A percentile compares a stretch with the other conserved stretches of the same genome.
These are phyloP conservation scores for Pleodorina starrii DNA, from an alignment of 139 green algal species.

Conservation along the genomic window DNA sequence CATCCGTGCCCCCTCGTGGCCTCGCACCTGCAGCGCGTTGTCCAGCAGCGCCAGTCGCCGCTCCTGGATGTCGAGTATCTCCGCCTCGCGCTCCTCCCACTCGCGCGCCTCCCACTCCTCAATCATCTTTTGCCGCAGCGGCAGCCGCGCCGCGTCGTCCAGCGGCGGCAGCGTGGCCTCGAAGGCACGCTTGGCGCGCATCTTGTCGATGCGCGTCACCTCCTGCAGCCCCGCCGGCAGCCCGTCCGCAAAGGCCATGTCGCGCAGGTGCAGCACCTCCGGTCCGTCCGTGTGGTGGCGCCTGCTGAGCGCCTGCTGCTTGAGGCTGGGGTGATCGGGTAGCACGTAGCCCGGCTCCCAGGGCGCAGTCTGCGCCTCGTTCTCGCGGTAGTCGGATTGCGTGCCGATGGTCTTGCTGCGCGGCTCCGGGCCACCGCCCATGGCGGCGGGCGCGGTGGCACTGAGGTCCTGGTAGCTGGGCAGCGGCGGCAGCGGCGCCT, in stretches of 20 bases:
- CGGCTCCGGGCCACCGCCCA: neutral
- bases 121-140: slow-evolving; percentile 81
- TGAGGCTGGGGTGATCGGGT: slow-evolving; percentile 62
- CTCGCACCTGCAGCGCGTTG: slow-evolving; percentile 51
- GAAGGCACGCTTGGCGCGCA: slow-evolving; percentile 85
- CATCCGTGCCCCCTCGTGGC: neutral
- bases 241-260: slow-evolving; percentile 77
- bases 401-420: slow-evolving; percentile 72
- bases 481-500: slow-evolving; percentile 3
- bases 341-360: slow-evolving; percentile 76
- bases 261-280: slow-evolving; percentile 79
- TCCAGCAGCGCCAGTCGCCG: slow-evolving; percentile 74
- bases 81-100: slow-evolving; percentile 81
- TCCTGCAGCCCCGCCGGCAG: slow-evolving; percentile 73
- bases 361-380: slow-evolving; percentile 82
- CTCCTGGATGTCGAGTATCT: slow-evolving; percentile 81
- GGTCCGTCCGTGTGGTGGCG: slow-evolving; percentile 70
- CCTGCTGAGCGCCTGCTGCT: slow-evolving; percentile 70
- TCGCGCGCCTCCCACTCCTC: slow-evolving; percentile 86
- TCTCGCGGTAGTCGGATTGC: slow-evolving; percentile 86
- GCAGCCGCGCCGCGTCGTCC: slow-evolving; percentile 71
- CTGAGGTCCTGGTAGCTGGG: slow-evolving; percentile 33
- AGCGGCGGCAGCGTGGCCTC: slow-evolving; percentile 83
- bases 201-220: slow-evolving; percentile 75
- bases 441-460: neutral